phyloP scores from a whole-genome alignment of 208 protist genomes.

The Crithidia fasciculata region DNA sequence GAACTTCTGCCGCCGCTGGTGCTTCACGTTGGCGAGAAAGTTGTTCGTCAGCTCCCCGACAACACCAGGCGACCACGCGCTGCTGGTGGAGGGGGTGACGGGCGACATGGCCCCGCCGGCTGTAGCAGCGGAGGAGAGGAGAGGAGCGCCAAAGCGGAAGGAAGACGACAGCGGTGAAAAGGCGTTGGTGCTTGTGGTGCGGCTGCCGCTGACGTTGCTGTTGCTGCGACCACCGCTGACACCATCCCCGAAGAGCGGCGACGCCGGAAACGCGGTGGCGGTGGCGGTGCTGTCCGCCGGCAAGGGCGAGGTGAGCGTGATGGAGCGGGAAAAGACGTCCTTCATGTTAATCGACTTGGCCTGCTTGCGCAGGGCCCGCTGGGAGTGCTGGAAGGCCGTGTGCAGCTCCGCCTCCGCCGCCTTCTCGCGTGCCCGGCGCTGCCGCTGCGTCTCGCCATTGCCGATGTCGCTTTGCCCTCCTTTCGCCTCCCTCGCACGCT shows the following conservation, averaged over 20 bases:
- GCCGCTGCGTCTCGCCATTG: neutral
- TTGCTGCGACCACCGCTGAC: neutral
- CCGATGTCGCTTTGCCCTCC: neutral
- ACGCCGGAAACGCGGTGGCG: neutral
- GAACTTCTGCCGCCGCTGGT: conserved; percentile 60
- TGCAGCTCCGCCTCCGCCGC: conserved; percentile 35
- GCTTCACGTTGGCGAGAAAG: conserved; percentile 73
- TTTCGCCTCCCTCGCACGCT: conserved; percentile 1
- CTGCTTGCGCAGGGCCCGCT: conserved; percentile 72
- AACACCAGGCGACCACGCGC: conserved; percentile 64
- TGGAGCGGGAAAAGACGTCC: conserved; percentile 49
- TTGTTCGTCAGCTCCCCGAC: conserved; percentile 69
- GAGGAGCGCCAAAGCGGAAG: conserved; percentile 5
- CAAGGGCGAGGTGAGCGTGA: conserved; percentile 13
- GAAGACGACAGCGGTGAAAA: conserved; percentile 7
- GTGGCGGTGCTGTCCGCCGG: neutral
- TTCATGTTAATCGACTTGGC: conserved; percentile 66
- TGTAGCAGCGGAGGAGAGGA: conserved; percentile 15
- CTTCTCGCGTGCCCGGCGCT: conserved; percentile 28
- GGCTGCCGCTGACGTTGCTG: neutral
- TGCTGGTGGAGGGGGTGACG: conserved; percentile 39
- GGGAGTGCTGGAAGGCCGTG: conserved; percentile 63
- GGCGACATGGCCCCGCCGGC: conserved; percentile 13
- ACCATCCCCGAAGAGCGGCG: neutral
- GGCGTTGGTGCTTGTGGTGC: neutral